Evolutionary conservation across 495 filamentous ascomycete genomes (phyloP).

Genomic region (Trichoderma virens): DNA sequence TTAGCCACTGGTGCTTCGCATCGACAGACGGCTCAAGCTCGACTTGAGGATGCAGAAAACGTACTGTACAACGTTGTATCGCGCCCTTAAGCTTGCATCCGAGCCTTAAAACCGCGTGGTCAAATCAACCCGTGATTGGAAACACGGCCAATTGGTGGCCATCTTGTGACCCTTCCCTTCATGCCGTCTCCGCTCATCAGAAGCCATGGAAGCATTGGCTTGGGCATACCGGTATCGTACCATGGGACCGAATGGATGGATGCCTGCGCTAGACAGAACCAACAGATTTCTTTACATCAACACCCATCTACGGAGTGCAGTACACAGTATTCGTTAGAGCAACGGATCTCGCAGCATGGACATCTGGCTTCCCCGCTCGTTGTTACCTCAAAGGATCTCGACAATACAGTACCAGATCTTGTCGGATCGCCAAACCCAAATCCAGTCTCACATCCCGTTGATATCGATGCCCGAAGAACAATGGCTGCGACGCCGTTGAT

Average conservation of each 20-base stretch:
- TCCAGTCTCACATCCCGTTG: neutral
- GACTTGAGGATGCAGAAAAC: neutral
- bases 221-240: neutral
- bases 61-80: conserved; percentile 7
- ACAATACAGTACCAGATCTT: neutral
- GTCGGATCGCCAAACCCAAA: neutral
- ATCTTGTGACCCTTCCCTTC: neutral
- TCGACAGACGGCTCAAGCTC: neutral
- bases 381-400: conserved; percentile 5
- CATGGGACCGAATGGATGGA: neutral
- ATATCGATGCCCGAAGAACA: neutral
- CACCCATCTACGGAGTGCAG: neutral
- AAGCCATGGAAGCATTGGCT: neutral
- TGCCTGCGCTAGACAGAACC: neutral
- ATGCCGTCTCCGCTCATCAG: neutral
- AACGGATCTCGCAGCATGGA: neutral
- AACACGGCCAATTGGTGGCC: neutral
- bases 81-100: conserved; percentile 7
- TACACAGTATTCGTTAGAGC: neutral
- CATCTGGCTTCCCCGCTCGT: conserved; percentile 1
- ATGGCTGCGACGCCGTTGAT: neutral
- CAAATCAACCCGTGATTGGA: neutral
- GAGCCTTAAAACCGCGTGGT: conserved; percentile 5
- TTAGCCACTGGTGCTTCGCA: neutral
- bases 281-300: neutral